Conservation (phyloP, 495 filamentous ascomycete species). For the Talaromyces thailandensis region DNA sequence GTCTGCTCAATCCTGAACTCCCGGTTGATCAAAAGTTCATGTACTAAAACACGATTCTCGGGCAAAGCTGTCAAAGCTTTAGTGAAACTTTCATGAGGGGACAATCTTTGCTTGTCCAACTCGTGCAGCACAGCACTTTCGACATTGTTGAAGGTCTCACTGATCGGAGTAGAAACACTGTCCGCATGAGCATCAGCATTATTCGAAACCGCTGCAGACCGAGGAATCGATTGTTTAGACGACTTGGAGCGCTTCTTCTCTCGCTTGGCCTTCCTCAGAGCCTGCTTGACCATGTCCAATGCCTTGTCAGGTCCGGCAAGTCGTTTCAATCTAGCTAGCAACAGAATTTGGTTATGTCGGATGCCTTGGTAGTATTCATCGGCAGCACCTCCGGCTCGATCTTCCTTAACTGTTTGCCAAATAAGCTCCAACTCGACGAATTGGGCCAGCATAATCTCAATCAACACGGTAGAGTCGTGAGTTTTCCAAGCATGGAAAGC, state of each 20-base stretch:
- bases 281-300: constrained; percentile 71
- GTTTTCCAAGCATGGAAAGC: constrained; percentile 95
- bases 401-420: constrained; percentile 92
- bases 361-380: constrained; percentile 90
- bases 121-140: constrained; percentile 29
- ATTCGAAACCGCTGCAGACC: constrained; percentile 30
- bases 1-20: constrained; percentile 58
- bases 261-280: constrained; percentile 69
- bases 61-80: constrained; percentile 60
- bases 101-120: constrained; percentile 27
- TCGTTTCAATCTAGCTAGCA: constrained; percentile 82
- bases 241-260: constrained; percentile 46
- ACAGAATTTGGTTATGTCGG: constrained; percentile 80
- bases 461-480: constrained; percentile 77
- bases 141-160: constrained; percentile 31
- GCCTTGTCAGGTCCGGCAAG: constrained; percentile 77
- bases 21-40: constrained; percentile 87
- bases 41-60: constrained; percentile 75
- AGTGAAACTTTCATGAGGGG: constrained; percentile 36
- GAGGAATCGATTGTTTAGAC: constrained; percentile 52
- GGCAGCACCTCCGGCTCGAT: constrained; percentile 73
- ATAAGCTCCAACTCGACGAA: constrained; percentile 94
- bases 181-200: constrained; percentile 29
- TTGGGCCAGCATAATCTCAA: constrained; percentile 92
- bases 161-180: constrained; percentile 36